Conservation (phyloP, 345 rosid genomes). For the Excoecaria cochinchinensis region DNA sequence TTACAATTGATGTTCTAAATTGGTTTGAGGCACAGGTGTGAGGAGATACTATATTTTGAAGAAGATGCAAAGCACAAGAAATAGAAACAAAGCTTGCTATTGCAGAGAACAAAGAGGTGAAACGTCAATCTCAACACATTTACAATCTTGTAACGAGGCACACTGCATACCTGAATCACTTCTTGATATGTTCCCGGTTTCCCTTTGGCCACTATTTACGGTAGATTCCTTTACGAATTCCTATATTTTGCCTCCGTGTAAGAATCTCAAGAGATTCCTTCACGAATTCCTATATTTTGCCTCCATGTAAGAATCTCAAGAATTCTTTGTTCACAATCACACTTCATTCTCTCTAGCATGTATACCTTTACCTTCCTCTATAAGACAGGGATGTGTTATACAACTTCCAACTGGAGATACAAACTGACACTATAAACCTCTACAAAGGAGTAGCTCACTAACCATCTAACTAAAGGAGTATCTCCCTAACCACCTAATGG, state of each 20-base stretch:
- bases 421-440: conserved; percentile 9
- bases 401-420: conserved; percentile 17
- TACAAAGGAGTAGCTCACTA: neutral
- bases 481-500: conserved; percentile 21
- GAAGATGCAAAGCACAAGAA: conserved; percentile 7
- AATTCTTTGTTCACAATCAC: conserved; percentile 17
- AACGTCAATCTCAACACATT: neutral
- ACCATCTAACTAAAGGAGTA: conserved; percentile 10
- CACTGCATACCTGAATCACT: conserved; percentile 24
- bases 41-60: neutral
- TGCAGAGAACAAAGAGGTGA: neutral
- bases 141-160: neutral
- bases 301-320: conserved; percentile 17
- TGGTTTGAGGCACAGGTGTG: neutral
- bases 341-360: conserved; percentile 16
- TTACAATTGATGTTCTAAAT: neutral
- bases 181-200: conserved; percentile 9
- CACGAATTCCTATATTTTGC: conserved; percentile 8
- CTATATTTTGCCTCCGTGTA: conserved; percentile 9
- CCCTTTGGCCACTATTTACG: conserved; percentile 17
- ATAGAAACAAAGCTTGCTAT: neutral
- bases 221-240: conserved; percentile 16
- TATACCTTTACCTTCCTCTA: conserved; percentile 13
- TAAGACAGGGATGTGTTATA: conserved; percentile 11
- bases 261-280: conserved; percentile 21